These are phyloP conservation scores for Secale cereale DNA, from an alignment of 176 grass and related monocot species.

Conservation along the genomic window DNA sequence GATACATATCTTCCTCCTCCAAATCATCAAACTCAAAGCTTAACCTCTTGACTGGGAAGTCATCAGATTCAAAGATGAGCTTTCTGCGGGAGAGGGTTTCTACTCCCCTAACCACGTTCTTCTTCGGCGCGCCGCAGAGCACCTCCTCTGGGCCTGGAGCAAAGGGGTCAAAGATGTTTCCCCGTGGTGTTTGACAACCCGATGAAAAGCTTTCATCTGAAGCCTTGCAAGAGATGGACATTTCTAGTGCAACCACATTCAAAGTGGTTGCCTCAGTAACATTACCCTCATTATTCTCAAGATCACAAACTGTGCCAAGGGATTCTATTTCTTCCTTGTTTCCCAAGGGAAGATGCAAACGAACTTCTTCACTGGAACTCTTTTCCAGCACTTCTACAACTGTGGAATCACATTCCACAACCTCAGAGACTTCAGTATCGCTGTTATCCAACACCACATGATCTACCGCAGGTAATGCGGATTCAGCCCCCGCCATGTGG, in stretches of 20 bases:
- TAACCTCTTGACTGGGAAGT: conserved; percentile 29
- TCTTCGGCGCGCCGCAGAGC: conserved; percentile 49
- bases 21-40: conserved; percentile 31
- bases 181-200: conserved; percentile 45
- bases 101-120: conserved; percentile 35
- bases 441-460: neutral
- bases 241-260: conserved; percentile 24
- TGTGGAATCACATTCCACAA: conserved; percentile 1
- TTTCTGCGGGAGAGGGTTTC: conserved; percentile 34
- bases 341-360: conserved; percentile 17
- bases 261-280: conserved; percentile 6
- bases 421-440: conserved; percentile 1
- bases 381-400: conserved; percentile 11
- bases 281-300: neutral
- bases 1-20: conserved; percentile 44
- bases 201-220: conserved; percentile 10
- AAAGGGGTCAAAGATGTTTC: conserved; percentile 78
- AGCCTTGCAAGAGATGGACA: neutral
- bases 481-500: conserved; percentile 20
- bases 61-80: conserved; percentile 48
- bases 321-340: conserved; percentile 12
- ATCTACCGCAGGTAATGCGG: neutral
- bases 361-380: neutral
- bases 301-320: neutral
- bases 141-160: conserved; percentile 48